These are phyloP conservation scores for Suillus plorans DNA, from an alignment of 768 basidiomycete species.

Conservation along the genomic window DNA sequence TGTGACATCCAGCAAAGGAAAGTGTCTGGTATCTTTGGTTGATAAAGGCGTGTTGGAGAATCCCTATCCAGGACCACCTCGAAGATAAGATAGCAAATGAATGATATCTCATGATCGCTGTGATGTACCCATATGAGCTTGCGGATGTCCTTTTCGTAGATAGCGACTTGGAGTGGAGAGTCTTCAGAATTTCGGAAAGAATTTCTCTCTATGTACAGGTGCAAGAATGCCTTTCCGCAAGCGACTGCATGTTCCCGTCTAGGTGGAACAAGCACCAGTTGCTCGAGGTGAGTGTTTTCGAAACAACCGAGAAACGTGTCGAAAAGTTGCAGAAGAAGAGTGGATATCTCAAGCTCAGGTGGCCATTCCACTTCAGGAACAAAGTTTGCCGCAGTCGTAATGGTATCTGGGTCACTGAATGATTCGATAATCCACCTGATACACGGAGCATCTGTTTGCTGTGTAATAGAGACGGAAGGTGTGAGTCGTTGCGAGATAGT, in stretches of 20 bases:
- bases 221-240: slow-evolving; percentile 11
- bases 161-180: background rate
- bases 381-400: slow-evolving; percentile 13
- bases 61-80: slow-evolving; percentile 3
- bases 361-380: slow-evolving; percentile 17
- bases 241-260: slow-evolving; percentile 9
- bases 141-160: background rate
- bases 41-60: slow-evolving; percentile 2
- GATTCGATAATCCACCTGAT: slow-evolving; percentile 11
- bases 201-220: slow-evolving; percentile 9
- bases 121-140: slow-evolving; percentile 10
- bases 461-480: background rate
- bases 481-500: background rate
- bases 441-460: slow-evolving; percentile 2
- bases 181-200: background rate
- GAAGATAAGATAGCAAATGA: slow-evolving; percentile 8
- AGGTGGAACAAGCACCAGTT: slow-evolving; percentile 2
- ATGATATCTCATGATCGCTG: slow-evolving; percentile 7
- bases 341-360: slow-evolving; percentile 13
- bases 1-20: slow-evolving; percentile 11
- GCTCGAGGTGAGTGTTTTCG: slow-evolving; percentile 4
- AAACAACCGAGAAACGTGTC: slow-evolving; percentile 11
- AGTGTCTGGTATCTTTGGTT: background rate
- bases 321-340: slow-evolving; percentile 6
- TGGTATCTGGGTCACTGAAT: slow-evolving; percentile 7